Base-by-base conservation (phyloP, 2,329 filamentous ascomycete genomes). In the Allantophomopsis lycopodina region DNA sequence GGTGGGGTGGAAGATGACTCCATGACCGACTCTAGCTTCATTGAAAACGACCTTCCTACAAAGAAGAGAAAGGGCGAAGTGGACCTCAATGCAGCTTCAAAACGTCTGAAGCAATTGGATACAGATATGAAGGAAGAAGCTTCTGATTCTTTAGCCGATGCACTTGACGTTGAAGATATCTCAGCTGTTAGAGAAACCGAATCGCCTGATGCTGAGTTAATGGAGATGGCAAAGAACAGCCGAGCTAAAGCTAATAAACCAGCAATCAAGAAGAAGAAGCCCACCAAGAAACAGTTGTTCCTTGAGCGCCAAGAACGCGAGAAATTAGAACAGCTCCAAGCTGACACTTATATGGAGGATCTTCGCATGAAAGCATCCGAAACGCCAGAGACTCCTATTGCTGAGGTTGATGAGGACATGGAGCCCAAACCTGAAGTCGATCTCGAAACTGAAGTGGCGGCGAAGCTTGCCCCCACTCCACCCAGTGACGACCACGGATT, bases 91-190 rank as follows among this genome's bases (percentile, higher is more conserved):
- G 71, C 73, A 40, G 72, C 79, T 36, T 74, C 83, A 38, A 91
- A 94, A 58, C 76, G 84, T 37, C 82, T 80, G 50, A 89, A 87
- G 63, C 86, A 85, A 55, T 68, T 68, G 0, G 83, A 88, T 42
- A 28, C 23, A 10, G 23, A 28, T 5, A 10, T 10, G 3, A 28
- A 28, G 23, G 83, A 89, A 50, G 83, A 86, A 49, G 66, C 89
- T 5, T 87, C 87, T 53, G 77, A 74, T 12, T 65, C 82, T 35
- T 72, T 69, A 28, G 65, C 74, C 16, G 65, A 68, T 38, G 66
- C 64, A 41, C 63, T 74, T 16, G 69, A 71, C 40, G 59, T 62
- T 21, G 59, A 64, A 38, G 67, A 71, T 45, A 59, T 60, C 38
- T 65, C 61, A 4, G 64, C 69, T 42, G 66, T 67, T 41, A 66